phyloP scores from a whole-genome alignment of 306 rosid species.

The Rubus idaeus region DNA sequence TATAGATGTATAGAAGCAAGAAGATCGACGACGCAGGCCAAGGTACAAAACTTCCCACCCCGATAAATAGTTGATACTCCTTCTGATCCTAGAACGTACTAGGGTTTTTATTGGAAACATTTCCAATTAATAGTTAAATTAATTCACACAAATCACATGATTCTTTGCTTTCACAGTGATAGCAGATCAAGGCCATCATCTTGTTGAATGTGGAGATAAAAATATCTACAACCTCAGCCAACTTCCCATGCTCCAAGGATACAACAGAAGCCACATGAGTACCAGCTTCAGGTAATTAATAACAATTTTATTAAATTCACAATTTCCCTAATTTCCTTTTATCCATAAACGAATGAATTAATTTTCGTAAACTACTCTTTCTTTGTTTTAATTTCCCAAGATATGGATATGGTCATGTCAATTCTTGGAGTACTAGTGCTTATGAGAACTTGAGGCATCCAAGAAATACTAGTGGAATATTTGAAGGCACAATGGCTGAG shows the following conservation, averaged over 20 bases:
- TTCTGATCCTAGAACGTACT: neutral
- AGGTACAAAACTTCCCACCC: slow-evolving; percentile 39
- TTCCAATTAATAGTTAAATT: neutral
- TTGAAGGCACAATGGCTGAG: slow-evolving; percentile 37
- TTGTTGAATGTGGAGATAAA: slow-evolving; percentile 67
- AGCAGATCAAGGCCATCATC: slow-evolving; percentile 53
- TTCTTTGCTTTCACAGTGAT: slow-evolving; percentile 37
- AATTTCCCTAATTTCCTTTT: neutral
- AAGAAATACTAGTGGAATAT: slow-evolving; percentile 29
- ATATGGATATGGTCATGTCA: slow-evolving; percentile 43
- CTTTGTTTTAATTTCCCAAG: slow-evolving; percentile 17
- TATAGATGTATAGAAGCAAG: slow-evolving; percentile 91
- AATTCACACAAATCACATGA: neutral
- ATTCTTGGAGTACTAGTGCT: slow-evolving; percentile 39
- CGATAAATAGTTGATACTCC: neutral
- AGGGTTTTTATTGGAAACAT: slow-evolving; percentile 20
- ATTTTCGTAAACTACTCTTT: neutral
- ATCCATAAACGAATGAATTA: too few relatives aligned
- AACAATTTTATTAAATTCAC: neutral
- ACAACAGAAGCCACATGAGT: slow-evolving; percentile 42
- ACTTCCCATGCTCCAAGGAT: slow-evolving; percentile 87
- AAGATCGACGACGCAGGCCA: slow-evolving; percentile 63
- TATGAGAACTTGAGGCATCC: slow-evolving; percentile 43
- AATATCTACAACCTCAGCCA: slow-evolving; percentile 78
- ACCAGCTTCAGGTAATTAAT: slow-evolving; percentile 44